phyloP scores from a whole-genome alignment of 31 red algal species.

The Odonthalia washingtoniensis region DNA sequence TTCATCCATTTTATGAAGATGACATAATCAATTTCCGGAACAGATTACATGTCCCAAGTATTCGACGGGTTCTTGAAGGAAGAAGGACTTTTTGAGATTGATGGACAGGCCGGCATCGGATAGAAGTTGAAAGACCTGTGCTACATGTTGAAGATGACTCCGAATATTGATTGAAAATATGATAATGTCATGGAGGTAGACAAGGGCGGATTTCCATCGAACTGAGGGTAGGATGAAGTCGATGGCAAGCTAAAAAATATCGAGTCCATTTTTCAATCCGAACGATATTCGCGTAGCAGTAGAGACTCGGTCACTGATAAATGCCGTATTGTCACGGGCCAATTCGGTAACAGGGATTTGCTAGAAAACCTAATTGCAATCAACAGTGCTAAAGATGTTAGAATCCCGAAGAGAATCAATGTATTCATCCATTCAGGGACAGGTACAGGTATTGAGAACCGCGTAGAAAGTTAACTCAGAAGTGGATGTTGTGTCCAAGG shows the following conservation, averaged over 20 bases:
- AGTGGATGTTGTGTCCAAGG: no score
- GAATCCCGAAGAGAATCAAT: neutral
- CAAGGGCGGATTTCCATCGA: no score
- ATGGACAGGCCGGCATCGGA: no score
- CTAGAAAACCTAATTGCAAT: neutral
- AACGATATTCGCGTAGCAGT: neutral
- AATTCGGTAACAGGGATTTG: neutral
- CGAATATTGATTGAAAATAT: conserved; percentile 34
- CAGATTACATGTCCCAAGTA: no score
- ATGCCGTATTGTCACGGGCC: neutral
- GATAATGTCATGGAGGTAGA: conserved; percentile 42
- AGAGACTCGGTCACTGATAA: neutral
- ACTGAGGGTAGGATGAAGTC: no score
- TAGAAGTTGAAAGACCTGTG: conserved; percentile 13
- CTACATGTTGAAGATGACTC: conserved; percentile 17
- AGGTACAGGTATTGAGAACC: no score
- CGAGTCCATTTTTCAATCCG: neutral
- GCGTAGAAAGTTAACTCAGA: no score
- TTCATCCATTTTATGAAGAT: no score
- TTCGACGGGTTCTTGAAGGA: no score
- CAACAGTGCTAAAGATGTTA: neutral
- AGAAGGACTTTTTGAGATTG: no score
- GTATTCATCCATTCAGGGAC: conserved; percentile 19
- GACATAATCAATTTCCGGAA: no score
- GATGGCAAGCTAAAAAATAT: conserved; percentile 4